Conservation (phyloP, 129 eudicot genomes). For the Deinandra increscens region DNA sequence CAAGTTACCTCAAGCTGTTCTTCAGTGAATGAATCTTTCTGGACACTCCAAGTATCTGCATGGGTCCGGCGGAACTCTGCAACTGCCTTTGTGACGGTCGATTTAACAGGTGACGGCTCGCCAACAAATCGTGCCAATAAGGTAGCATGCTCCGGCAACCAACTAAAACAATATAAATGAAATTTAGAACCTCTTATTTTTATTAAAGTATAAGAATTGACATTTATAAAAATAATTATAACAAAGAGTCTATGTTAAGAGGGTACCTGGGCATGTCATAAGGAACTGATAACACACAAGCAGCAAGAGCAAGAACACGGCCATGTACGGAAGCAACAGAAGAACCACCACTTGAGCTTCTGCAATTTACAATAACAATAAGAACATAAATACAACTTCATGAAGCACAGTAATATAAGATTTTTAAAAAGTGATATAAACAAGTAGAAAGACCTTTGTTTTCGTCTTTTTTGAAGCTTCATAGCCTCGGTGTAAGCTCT, state of each 20-base stretch:
- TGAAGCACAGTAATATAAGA: neutral
- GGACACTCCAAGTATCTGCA: slow-evolving; percentile 97
- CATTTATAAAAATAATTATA: neutral
- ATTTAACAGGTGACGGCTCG: slow-evolving; percentile 88
- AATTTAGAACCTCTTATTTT: neutral
- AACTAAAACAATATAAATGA: slow-evolving; percentile 49
- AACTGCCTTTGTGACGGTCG: slow-evolving; percentile 96
- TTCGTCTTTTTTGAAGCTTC: slow-evolving; percentile 57
- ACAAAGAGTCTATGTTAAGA: neutral
- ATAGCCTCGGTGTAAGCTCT: slow-evolving; percentile 81
- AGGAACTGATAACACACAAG: slow-evolving; percentile 90
- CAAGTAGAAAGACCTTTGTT: slow-evolving; percentile 49
- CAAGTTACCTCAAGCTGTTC: slow-evolving; percentile 89
- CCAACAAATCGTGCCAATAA: slow-evolving; percentile 85
- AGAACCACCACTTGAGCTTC: slow-evolving; percentile 50
- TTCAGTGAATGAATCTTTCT: slow-evolving; percentile 87
- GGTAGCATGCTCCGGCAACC: slow-evolving; percentile 98
- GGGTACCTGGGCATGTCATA: slow-evolving; percentile 97
- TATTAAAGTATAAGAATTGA: neutral
- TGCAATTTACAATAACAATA: slow-evolving; percentile 26
- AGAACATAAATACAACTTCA: neutral
- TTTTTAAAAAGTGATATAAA: neutral
- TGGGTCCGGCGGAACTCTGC: slow-evolving; percentile 99
- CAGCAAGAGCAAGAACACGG: slow-evolving; percentile 83
- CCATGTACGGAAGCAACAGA: slow-evolving; percentile 78